phyloP scores from a whole-genome alignment of 306 rosid genomes.

The Gastrolobium bilobum region DNA sequence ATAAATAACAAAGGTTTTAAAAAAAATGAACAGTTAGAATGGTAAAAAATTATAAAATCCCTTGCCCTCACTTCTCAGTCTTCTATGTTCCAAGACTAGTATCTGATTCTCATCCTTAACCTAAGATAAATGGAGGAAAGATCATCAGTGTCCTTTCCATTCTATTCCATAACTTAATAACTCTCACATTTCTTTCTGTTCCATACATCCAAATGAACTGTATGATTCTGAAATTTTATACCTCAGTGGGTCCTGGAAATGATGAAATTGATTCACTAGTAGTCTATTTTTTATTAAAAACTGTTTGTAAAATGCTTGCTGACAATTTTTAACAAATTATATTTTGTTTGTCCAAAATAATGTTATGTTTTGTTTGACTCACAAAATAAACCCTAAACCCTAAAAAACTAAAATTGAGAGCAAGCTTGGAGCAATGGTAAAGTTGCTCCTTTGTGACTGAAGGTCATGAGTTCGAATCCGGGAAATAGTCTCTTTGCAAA shows the following conservation, averaged over 20 bases:
- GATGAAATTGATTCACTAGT: not conserved
- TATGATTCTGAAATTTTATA: constrained; percentile 29
- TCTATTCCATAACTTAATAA: constrained; percentile 6
- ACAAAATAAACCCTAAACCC: not conserved
- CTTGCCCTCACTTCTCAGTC: not conserved
- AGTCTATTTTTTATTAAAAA: constrained; percentile 31
- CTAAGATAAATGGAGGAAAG: constrained; percentile 16
- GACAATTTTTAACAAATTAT: constrained; percentile 18
- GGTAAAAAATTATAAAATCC: not conserved
- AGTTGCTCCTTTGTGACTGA: too few relatives aligned
- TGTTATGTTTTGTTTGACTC: constrained; percentile 10
- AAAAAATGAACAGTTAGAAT: not conserved
- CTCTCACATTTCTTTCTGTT: not conserved
- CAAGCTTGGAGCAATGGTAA: too few relatives aligned
- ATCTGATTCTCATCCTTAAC: constrained; percentile 19
- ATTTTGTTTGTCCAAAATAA: constrained; percentile 38
- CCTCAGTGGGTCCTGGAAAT: constrained; percentile 2
- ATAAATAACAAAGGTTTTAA: not conserved
- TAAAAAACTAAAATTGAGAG: too few relatives aligned
- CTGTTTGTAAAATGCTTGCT: not conserved
- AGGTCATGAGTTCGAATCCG: too few relatives aligned
- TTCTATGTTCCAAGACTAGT: constrained; percentile 6
- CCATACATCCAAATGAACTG: constrained; percentile 23
- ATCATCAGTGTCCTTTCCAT: constrained; percentile 27
- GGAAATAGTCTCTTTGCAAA: too few relatives aligned